Evolutionary conservation across 139 green algal species (phyloP), one percentile per base, ranked within the genome.

Genomic region (Haematococcus lacustris): DNA sequence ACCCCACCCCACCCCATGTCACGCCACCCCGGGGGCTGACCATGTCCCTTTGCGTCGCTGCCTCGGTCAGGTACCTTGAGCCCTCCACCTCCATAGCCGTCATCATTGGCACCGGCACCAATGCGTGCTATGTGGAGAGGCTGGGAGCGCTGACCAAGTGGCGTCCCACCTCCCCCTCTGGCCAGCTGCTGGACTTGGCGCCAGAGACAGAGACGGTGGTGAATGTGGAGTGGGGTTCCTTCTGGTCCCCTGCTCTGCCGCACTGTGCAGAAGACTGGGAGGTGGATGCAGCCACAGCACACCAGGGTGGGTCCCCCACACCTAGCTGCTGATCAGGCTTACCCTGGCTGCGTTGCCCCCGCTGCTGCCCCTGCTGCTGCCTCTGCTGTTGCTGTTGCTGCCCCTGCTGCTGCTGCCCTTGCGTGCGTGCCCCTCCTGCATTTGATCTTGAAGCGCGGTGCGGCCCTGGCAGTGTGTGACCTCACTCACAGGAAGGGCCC

Each of bases 21-120:
- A n/a, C n/a, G n/a, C n/a, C n/a, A n/a, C n/a, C n/a, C n/a, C n/a
- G n/a, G n/a, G n/a, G n/a, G n/a, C n/a, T n/a, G n/a, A n/a, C n/a
- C n/a, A n/a, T n/a, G n/a, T n/a, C n/a, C n/a, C n/a, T n/a, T n/a
- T n/a, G n/a, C n/a, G n/a, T n/a, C n/a, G n/a, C n/a, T n/a, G n/a
- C n/a, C n/a, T n/a, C n/a, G n/a, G n/a, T n/a, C 65, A 78, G 83
- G 39, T 97, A 95, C 75, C 47, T 75, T 34, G 84, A 94, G 53
- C 75, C 67, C 21, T 69, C 82, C 74, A 88, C 86, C 9, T 66
- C 82, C 70, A 70, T 93, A 13, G 85, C 84, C 32, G 81, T 95
- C 71, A 96, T 97, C 47, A 71, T 97, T 35, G 92, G 91, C 61
- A 96, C 92, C 28, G 92, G 92, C 51, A 95, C 90, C 73, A 97